Evolutionary conservation across 148 eudicot genomes (phyloP).

Genomic region (Cornus suecica): DNA sequence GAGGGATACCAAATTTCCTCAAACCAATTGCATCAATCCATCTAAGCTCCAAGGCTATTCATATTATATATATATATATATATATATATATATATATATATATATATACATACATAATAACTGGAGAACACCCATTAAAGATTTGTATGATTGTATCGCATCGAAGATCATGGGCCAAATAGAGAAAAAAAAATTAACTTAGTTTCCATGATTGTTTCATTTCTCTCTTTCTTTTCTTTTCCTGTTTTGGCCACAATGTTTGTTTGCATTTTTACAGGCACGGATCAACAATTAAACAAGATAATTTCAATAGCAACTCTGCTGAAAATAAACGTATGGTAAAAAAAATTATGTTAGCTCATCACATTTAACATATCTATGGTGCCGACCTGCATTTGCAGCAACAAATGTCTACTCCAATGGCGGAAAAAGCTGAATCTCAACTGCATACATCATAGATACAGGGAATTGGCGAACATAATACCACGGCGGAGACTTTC

Average conservation of each 20-base stretch:
- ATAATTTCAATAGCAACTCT: not conserved
- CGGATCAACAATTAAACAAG: not conserved
- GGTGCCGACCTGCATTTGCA: not conserved
- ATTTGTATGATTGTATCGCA: not conserved
- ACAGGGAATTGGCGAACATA: conserved; percentile 96
- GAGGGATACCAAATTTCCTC: not conserved
- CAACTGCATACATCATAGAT: conserved; percentile 31
- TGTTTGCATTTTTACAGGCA: too few relatives aligned
- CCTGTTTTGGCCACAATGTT: not conserved
- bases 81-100: too few relatives aligned
- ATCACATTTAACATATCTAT: not conserved
- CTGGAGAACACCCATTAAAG: too few relatives aligned
- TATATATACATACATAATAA: too few relatives aligned
- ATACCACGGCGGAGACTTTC: conserved; percentile 93
- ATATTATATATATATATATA: too few relatives aligned
- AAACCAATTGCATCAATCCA: not conserved
- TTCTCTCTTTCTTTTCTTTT: not conserved
- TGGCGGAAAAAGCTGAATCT: conserved; percentile 3
- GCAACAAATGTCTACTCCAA: not conserved
- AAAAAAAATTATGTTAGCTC: not conserved
- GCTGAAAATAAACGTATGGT: not conserved
- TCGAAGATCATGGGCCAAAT: not conserved
- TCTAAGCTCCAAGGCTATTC: not conserved
- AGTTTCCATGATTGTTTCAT: not conserved
- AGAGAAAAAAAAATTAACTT: not conserved